Percentiles rank a stretch among this genome's conserved stretches.
Evolutionary conservation across 495 filamentous ascomycete genomes (phyloP).

Genomic region (Penicillium cinerascens): DNA sequence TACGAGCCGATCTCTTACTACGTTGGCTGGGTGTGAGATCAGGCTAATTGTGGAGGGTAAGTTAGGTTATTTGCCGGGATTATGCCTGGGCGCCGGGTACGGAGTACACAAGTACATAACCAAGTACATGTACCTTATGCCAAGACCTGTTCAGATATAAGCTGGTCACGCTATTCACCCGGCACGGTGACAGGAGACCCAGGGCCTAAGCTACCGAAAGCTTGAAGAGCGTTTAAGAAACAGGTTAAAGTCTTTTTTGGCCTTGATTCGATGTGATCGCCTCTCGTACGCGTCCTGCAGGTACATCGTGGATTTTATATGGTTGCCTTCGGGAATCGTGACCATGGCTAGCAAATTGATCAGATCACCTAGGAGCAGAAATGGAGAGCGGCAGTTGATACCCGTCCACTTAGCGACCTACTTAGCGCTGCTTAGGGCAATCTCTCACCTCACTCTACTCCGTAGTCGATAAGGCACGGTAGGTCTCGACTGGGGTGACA

Average conservation of each 20-base stretch:
- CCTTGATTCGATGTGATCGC: background rate
- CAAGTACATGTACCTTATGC: background rate
- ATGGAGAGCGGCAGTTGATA: background rate
- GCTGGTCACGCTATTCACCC: conserved; percentile 2
- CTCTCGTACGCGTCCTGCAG: conserved; percentile 23
- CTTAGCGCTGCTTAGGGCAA: background rate
- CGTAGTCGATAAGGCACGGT: background rate
- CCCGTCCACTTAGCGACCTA: background rate
- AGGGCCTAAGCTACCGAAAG: background rate
- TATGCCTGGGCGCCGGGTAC: background rate
- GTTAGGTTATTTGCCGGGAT: background rate
- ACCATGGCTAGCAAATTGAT: background rate
- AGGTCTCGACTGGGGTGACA: background rate
- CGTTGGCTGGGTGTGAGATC: background rate
- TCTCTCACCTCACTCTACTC: too few relatives aligned
- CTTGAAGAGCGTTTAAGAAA: background rate
- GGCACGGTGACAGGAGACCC: background rate
- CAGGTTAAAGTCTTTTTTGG: background rate
- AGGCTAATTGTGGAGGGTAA: background rate
- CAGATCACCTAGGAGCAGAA: background rate
- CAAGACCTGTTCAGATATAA: background rate
- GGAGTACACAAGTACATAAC: too few relatives aligned
- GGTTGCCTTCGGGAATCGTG: background rate
- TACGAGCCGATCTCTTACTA: background rate
- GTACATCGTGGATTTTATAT: background rate